Percentiles rank a stretch among this genome's conserved stretches.
These are phyloP conservation scores for Crithidia expoeki DNA, from an alignment of 208 protist genomes.

Conservation along the genomic window DNA sequence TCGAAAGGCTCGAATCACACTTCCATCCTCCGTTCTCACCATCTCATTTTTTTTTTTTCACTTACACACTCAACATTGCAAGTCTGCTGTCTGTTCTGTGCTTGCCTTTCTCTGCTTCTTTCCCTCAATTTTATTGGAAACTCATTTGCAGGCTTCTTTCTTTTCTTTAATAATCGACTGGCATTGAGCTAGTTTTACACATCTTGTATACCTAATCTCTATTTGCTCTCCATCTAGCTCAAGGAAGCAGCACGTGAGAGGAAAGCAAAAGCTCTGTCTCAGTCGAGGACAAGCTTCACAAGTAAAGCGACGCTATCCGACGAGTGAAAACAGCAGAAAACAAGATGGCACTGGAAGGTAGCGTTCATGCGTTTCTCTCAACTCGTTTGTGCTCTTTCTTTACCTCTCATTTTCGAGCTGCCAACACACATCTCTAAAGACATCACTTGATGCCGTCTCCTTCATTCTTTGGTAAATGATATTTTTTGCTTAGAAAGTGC, in stretches of 20 bases:
- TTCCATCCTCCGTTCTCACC: not conserved
- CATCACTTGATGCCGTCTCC: no score
- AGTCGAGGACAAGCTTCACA: not conserved
- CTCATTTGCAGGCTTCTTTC: not conserved
- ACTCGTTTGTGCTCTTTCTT: constrained; percentile 5
- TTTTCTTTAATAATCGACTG: not conserved
- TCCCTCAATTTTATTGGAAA: constrained; percentile 23
- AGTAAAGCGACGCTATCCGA: not conserved
- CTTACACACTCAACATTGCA: constrained; percentile 5
- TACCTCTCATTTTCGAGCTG: not conserved
- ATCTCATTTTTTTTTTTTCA: constrained; percentile 2
- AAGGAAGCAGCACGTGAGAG: not conserved
- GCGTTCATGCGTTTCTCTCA: constrained; percentile 2
- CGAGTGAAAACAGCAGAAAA: not conserved
- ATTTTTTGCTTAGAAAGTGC: constrained; percentile 11
- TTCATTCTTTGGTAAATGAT: constrained; percentile 1
- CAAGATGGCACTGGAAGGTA: not conserved
- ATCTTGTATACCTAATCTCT: not conserved
- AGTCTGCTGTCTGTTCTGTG: constrained; percentile 11
- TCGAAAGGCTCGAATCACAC: not conserved
- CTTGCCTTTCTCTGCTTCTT: not conserved
- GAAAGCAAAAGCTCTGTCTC: not conserved
- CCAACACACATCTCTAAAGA: constrained; percentile 13
- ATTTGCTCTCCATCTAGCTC: not conserved
- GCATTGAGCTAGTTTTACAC: not conserved